Evolutionary conservation across 257 asterid species (phyloP).

Genomic region (Fraxinus anomala): DNA sequence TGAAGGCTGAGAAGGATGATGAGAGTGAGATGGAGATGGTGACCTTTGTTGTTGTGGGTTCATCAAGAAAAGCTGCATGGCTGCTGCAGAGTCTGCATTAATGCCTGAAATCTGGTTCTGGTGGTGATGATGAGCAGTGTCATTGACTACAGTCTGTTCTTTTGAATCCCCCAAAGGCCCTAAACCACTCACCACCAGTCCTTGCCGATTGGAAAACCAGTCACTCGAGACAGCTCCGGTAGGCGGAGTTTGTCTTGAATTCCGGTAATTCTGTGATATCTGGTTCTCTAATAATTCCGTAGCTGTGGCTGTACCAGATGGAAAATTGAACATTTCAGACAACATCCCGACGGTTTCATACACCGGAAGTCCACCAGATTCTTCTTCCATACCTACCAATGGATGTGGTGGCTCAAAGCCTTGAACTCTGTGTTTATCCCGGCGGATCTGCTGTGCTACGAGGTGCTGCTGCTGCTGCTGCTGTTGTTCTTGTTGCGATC

Average conservation of each 20-base stretch:
- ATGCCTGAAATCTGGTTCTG: slow-evolving; percentile 50
- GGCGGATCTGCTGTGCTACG: slow-evolving; percentile 84
- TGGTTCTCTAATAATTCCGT: slow-evolving; percentile 62
- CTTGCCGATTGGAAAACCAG: slow-evolving; percentile 63
- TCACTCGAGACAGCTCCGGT: slow-evolving; percentile 37
- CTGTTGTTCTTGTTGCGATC: slow-evolving; percentile 63
- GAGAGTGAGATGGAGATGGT: slow-evolving; percentile 64
- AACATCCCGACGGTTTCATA: slow-evolving; percentile 83
- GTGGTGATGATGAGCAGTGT: slow-evolving; percentile 33
- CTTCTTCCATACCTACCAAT: slow-evolving; percentile 52
- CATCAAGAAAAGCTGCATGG: slow-evolving; percentile 97
- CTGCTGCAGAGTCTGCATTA: slow-evolving; percentile 66
- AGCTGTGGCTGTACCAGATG: slow-evolving; percentile 44
- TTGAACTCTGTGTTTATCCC: slow-evolving; percentile 71
- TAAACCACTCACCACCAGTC: slow-evolving; percentile 48
- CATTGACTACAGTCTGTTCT: slow-evolving; percentile 31
- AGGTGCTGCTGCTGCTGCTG: slow-evolving; percentile 45
- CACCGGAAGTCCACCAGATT: slow-evolving; percentile 57
- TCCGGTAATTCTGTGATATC: slow-evolving; percentile 54
- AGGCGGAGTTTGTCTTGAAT: slow-evolving; percentile 28
- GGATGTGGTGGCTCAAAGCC: slow-evolving; percentile 71
- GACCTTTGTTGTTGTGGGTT: slow-evolving; percentile 71
- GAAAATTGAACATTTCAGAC: slow-evolving; percentile 86
- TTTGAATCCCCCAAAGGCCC: slow-evolving; percentile 51
- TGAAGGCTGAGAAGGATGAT: slow-evolving; percentile 32